Evolutionary conservation across 805 yeast species (phyloP).

Genomic region (Teunomyces pallodes): DNA sequence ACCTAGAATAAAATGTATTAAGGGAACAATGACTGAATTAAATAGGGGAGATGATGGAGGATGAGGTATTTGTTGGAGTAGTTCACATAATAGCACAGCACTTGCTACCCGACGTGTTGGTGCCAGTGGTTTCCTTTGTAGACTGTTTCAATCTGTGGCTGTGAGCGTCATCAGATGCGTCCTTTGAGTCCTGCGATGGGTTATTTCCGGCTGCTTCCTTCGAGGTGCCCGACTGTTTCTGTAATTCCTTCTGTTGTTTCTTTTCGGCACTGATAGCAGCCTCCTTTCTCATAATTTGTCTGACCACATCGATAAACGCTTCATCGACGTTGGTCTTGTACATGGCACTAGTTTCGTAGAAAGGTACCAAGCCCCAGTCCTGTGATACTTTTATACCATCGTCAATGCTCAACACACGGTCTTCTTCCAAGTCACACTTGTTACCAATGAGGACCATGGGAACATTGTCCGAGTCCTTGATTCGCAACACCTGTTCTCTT

Average conservation of each 20-base stretch:
- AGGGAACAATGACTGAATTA: not conserved
- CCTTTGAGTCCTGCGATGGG: not conserved
- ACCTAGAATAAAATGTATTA: not conserved
- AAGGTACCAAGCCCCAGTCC: conserved; percentile 86
- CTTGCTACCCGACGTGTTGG: conserved; percentile 15
- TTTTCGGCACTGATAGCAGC: conserved; percentile 43
- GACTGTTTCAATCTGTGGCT: conserved; percentile 20
- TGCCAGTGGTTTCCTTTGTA: conserved; percentile 10
- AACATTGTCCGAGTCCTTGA: conserved; percentile 71
- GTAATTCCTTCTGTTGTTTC: conserved; percentile 42
- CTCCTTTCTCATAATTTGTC: conserved; percentile 84
- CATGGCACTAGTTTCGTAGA: conserved; percentile 93
- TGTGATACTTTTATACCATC: conserved; percentile 83
- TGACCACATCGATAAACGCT: conserved; percentile 82
- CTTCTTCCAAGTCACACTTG: conserved; percentile 79
- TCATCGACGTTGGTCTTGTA: conserved; percentile 86
- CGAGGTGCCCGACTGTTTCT: conserved; percentile 24
- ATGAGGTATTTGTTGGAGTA: not conserved
- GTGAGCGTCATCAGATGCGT: conserved; percentile 9
- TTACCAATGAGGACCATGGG: conserved; percentile 92
- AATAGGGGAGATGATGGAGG: not conserved
- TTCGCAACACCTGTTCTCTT: conserved; percentile 79
- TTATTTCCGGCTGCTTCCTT: not conserved
- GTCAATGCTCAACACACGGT: conserved; percentile 72
- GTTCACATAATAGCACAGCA: conserved; percentile 31